Percentiles rank a stretch among this genome's conserved stretches.
Evolutionary conservation across 441 rosid species (phyloP).

Genomic region (Sinapis alba): DNA sequence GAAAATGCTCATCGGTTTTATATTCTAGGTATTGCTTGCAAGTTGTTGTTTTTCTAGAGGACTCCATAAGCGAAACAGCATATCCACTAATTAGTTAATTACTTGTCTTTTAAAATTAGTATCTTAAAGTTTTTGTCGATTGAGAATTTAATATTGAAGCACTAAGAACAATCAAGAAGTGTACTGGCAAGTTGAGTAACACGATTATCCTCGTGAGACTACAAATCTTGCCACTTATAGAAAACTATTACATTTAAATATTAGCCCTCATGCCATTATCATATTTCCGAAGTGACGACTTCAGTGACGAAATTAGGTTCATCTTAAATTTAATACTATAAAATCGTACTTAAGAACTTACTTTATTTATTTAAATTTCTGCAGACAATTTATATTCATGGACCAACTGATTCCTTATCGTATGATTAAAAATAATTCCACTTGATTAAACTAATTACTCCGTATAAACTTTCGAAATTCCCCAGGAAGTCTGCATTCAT

Average conservation of each 20-base stretch:
- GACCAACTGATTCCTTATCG: slow-evolving; percentile 39
- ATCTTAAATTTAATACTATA: slow-evolving; percentile 26
- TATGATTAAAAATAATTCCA: slow-evolving; percentile 23
- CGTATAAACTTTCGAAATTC: slow-evolving; percentile 29
- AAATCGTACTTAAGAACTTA: slow-evolving; percentile 18
- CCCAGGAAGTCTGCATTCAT: slow-evolving; percentile 28
- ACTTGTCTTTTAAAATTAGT: background rate
- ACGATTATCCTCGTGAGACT: slow-evolving; percentile 39
- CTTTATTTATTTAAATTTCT: background rate
- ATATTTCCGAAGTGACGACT: slow-evolving; percentile 39
- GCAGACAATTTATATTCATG: slow-evolving; percentile 32
- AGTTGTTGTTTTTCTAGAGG: slow-evolving; percentile 31
- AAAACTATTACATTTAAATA: slow-evolving; percentile 24
- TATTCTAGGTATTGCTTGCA: slow-evolving; percentile 39
- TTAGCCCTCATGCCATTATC: slow-evolving; percentile 38
- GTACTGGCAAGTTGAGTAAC: slow-evolving; percentile 33
- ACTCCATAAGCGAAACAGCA: slow-evolving; percentile 39
- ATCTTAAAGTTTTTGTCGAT: slow-evolving; percentile 23
- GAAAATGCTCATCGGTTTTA: background rate
- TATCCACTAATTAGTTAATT: slow-evolving; percentile 29
- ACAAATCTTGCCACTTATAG: slow-evolving; percentile 45
- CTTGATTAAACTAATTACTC: slow-evolving; percentile 21
- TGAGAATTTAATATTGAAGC: slow-evolving; percentile 28
- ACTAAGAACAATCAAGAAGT: slow-evolving; percentile 43
- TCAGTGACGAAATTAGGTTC: slow-evolving; percentile 40